phyloP scores from a whole-genome alignment of 2,329 filamentous ascomycete species.

The Emmonsiellopsis sp. region DNA sequence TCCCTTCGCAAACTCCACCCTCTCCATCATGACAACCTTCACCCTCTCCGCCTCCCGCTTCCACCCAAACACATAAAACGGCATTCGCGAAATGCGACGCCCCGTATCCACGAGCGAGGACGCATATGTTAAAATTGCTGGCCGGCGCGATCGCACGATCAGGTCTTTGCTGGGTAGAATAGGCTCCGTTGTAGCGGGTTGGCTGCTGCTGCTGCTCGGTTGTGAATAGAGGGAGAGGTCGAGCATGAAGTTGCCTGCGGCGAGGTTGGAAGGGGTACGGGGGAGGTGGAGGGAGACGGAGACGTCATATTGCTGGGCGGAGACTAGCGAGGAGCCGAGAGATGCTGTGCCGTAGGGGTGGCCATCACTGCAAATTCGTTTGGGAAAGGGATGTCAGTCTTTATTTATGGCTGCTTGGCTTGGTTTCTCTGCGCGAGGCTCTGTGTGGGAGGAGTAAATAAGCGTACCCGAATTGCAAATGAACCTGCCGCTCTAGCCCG shows the following conservation, averaged over 20 bases:
- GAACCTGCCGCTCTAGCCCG: constrained; percentile 52
- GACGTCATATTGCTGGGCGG: constrained; percentile 77
- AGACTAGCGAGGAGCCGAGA: constrained; percentile 49
- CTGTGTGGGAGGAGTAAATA: background rate
- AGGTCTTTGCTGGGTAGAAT: constrained; percentile 19
- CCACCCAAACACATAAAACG: constrained; percentile 60
- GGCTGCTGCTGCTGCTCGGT: constrained; percentile 21
- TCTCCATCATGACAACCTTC: constrained; percentile 63
- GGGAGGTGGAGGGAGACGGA: constrained; percentile 67
- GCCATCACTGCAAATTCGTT: constrained; percentile 25
- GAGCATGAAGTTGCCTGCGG: constrained; percentile 90
- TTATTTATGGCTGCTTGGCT: background rate
- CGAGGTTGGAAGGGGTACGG: constrained; percentile 64
- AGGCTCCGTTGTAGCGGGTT: constrained; percentile 8
- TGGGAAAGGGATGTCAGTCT: background rate
- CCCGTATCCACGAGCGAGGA: constrained; percentile 59
- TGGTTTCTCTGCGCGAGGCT: background rate
- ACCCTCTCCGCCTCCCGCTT: constrained; percentile 56
- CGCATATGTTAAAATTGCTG: constrained; percentile 70
- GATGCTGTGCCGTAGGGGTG: constrained; percentile 45
- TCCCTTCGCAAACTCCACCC: constrained; percentile 54
- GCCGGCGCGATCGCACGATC: constrained; percentile 58
- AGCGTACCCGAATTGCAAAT: constrained; percentile 56
- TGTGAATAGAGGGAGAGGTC: constrained; percentile 58
- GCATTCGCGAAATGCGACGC: constrained; percentile 54